Evolutionary conservation across 768 basidiomycete species (phyloP).

Genomic region (Steccherinum ochraceum): DNA sequence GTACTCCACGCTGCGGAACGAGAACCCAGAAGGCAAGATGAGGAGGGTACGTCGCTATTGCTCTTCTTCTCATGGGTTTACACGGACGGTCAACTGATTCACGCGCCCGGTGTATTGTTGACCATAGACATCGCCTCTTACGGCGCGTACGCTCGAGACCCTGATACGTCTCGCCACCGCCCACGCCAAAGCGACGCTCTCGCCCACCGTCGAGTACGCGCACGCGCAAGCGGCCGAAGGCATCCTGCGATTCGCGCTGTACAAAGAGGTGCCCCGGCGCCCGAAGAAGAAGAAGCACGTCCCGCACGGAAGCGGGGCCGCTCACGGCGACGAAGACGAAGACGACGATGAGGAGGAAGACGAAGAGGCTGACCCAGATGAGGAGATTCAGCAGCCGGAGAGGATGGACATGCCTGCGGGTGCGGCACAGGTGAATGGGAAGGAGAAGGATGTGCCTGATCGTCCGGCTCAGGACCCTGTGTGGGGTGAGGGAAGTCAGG

Average conservation of each 20-base stretch:
- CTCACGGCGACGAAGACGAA: slow-evolving; percentile 21
- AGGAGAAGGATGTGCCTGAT: slow-evolving; percentile 19
- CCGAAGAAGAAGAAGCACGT: slow-evolving; percentile 79
- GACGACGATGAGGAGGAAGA: slow-evolving; percentile 42
- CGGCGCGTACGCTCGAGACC: slow-evolving; percentile 97
- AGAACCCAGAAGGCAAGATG: slow-evolving; percentile 82
- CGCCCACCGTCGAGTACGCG: slow-evolving; percentile 70
- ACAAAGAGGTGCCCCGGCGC: slow-evolving; percentile 92
- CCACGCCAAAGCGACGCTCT: slow-evolving; percentile 93
- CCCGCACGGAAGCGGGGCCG: slow-evolving; percentile 62
- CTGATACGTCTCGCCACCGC: slow-evolving; percentile 97
- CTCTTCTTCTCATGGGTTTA: slow-evolving; percentile 1
- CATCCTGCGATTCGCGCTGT: slow-evolving; percentile 95
- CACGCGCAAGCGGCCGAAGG: slow-evolving; percentile 91
- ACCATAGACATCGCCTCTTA: slow-evolving; percentile 94
- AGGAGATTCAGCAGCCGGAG: slow-evolving; percentile 47
- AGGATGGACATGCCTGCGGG: slow-evolving; percentile 44
- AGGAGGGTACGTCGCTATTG: slow-evolving; percentile 59
- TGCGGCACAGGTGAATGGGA: slow-evolving; percentile 28
- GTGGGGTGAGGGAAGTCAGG: slow-evolving; percentile 65
- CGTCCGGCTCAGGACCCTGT: slow-evolving; percentile 45
- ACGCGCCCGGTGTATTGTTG: background rate
- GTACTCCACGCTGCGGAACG: slow-evolving; percentile 88
- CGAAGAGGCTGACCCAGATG: slow-evolving; percentile 47
- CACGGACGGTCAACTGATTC: slow-evolving; percentile 5